These are phyloP conservation scores for Yamadazyma mexicana DNA, from an alignment of 1,139 yeast species.

Conservation along the genomic window DNA sequence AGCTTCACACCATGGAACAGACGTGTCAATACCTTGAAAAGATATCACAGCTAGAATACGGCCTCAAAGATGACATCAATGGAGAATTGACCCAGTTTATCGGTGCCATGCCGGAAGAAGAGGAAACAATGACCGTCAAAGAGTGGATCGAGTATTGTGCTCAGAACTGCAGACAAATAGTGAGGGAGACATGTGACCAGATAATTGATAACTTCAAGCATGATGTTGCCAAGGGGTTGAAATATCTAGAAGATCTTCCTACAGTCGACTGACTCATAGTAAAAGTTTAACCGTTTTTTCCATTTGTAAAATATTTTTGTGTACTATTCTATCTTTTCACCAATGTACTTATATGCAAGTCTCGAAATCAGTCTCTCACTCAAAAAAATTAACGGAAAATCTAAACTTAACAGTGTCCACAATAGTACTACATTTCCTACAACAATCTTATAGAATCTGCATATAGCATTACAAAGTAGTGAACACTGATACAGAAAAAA, in stretches of 20 bases:
- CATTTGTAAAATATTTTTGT: not conserved
- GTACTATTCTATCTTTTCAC: no score
- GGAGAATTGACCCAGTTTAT: constrained; percentile 65
- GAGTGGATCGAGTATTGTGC: constrained; percentile 68
- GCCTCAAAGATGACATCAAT: constrained; percentile 56
- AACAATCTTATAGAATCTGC: not conserved
- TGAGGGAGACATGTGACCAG: constrained; percentile 44
- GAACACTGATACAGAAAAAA: not conserved
- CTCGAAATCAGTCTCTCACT: not conserved
- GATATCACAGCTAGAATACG: constrained; percentile 25
- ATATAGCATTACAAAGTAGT: not conserved
- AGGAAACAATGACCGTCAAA: constrained; percentile 64
- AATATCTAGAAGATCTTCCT: constrained; percentile 24
- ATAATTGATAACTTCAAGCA: constrained; percentile 44
- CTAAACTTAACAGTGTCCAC: not conserved
- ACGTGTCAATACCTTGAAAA: constrained; percentile 34
- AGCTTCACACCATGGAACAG: constrained; percentile 26
- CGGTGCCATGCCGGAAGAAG: constrained; percentile 67
- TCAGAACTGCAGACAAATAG: constrained; percentile 32
- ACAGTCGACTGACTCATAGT: constrained; percentile 24
- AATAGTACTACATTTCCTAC: not conserved
- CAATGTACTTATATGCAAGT: not conserved
- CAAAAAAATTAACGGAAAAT: constrained; percentile 1
- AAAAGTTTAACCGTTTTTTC: no score
- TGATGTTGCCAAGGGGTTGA: constrained; percentile 46